A percentile compares a stretch with the other conserved stretches of the same genome.
Evolutionary conservation across 306 rosid genomes (phyloP).

Genomic region (Cajanus cajan): DNA sequence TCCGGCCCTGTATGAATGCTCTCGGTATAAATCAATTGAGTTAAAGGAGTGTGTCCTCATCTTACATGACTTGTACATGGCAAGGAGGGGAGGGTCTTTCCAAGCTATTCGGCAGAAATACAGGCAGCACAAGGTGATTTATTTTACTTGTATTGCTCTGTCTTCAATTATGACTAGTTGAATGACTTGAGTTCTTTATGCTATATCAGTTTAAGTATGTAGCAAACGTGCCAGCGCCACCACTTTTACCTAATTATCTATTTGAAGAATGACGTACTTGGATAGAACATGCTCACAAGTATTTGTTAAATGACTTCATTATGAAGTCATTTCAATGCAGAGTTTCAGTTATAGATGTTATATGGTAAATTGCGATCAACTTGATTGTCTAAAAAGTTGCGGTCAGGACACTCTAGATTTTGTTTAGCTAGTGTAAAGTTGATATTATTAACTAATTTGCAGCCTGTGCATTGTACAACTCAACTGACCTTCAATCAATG

Average conservation of each 20-base stretch:
- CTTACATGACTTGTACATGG: conserved; percentile 64
- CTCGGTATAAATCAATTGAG: conserved; percentile 54
- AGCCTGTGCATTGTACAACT: not conserved
- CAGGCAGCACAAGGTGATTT: conserved; percentile 65
- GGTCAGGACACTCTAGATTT: not conserved
- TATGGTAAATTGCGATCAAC: not conserved
- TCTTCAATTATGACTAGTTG: not conserved
- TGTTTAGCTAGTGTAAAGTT: not conserved
- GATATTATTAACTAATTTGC: not conserved
- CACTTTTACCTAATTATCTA: conserved; percentile 51
- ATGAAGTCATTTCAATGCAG: not conserved
- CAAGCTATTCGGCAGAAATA: conserved; percentile 64
- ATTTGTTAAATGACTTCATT: not conserved
- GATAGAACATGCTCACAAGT: not conserved
- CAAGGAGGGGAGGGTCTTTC: conserved; percentile 60
- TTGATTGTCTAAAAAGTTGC: not conserved
- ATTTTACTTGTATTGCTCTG: not conserved
- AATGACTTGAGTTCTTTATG: not conserved
- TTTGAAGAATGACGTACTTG: conserved; percentile 30
- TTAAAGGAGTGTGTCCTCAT: conserved; percentile 59
- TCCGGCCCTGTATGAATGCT: conserved; percentile 37
- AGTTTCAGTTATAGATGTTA: not conserved
- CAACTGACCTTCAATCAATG: not conserved
- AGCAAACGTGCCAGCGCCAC: conserved; percentile 60
- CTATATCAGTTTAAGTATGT: conserved; percentile 67